Percentiles rank a stretch among this genome's conserved stretches.
These are phyloP conservation scores for Metschnikowia santaceciliae DNA, from an alignment of 805 yeast species.

Conservation along the genomic window DNA sequence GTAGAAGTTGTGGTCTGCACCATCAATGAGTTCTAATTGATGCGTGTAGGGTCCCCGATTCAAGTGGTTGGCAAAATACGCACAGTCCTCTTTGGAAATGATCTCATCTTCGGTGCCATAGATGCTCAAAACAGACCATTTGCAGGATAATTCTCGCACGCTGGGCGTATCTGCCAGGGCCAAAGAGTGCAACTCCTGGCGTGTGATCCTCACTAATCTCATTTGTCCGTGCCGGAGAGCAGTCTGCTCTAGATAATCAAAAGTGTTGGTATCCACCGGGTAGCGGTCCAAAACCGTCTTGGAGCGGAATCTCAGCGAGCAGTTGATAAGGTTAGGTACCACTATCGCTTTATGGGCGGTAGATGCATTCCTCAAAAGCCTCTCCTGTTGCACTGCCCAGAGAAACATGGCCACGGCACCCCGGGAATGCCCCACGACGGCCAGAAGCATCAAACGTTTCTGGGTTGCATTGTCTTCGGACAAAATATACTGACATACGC, in stretches of 20 bases:
- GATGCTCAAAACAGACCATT: slow-evolving; percentile 56
- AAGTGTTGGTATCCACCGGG: slow-evolving; percentile 18
- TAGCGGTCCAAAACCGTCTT: slow-evolving; percentile 42
- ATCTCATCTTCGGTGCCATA: slow-evolving; percentile 69
- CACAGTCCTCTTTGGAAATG: slow-evolving; percentile 62
- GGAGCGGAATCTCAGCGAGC: slow-evolving; percentile 67
- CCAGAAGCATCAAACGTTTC: slow-evolving; percentile 43
- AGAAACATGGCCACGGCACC: slow-evolving; percentile 73
- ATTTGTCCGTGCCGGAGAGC: slow-evolving; percentile 50
- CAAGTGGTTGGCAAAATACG: slow-evolving; percentile 54
- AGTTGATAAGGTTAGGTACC: slow-evolving; percentile 68
- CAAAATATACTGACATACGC: slow-evolving; percentile 26
- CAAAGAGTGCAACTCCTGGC: slow-evolving; percentile 48
- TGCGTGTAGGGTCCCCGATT: slow-evolving; percentile 48
- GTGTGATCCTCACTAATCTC: slow-evolving; percentile 39
- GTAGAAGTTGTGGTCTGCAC: slow-evolving; percentile 80
- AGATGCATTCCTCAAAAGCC: slow-evolving; percentile 25
- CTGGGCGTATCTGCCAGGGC: slow-evolving; percentile 44
- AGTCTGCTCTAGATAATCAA: slow-evolving; percentile 28
- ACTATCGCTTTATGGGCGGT: slow-evolving; percentile 28
- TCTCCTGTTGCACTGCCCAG: slow-evolving; percentile 55
- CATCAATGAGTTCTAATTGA: slow-evolving; percentile 51
- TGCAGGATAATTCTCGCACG: slow-evolving; percentile 39
- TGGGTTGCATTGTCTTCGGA: slow-evolving; percentile 35
- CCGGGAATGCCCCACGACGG: slow-evolving; percentile 75